These are phyloP conservation scores for Sporothrix dimorphospora DNA, from an alignment of 2,329 filamentous ascomycete species.

Conservation along the genomic window DNA sequence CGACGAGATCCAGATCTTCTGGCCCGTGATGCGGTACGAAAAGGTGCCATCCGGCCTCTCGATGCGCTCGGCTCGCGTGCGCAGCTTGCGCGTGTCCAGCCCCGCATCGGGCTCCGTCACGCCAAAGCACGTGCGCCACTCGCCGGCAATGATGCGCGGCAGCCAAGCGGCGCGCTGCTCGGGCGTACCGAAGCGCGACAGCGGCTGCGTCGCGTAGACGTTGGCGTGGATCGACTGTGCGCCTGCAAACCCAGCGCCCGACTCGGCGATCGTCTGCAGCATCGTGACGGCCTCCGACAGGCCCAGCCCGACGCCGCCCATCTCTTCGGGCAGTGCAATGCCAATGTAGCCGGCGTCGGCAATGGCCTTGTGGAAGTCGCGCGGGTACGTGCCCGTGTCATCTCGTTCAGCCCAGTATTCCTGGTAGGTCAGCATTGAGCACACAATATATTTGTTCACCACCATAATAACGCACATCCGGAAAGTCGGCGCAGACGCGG, in stretches of 20 bases:
- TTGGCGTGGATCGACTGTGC: constrained; percentile 66
- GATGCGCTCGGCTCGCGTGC: constrained; percentile 62
- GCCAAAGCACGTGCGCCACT: constrained; percentile 76
- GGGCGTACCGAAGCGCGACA: constrained; percentile 71
- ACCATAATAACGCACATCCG: constrained; percentile 11
- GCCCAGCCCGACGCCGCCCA: constrained; percentile 74
- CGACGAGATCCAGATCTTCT: constrained; percentile 90
- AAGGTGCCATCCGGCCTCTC: constrained; percentile 46
- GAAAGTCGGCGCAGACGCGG: constrained; percentile 31
- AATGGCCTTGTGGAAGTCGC: constrained; percentile 74
- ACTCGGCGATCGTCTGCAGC: constrained; percentile 78
- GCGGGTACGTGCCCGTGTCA: constrained; percentile 69
- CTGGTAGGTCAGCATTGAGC: constrained; percentile 66
- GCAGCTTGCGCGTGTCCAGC: constrained; percentile 73
- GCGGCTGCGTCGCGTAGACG: constrained; percentile 74
- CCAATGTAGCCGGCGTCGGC: constrained; percentile 80
- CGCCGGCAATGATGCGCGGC: constrained; percentile 71
- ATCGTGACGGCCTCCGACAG: constrained; percentile 86
- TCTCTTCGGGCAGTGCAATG: constrained; percentile 73
- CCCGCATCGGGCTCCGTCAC: constrained; percentile 85
- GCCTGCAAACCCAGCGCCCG: constrained; percentile 75
- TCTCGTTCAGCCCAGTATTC: constrained; percentile 57
- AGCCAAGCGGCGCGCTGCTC: constrained; percentile 67
- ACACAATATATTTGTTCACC: background rate
- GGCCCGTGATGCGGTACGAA: constrained; percentile 69